Evolutionary conservation across 108 stramenopile genomes (phyloP).

Genomic region (Fragilaria radians): DNA sequence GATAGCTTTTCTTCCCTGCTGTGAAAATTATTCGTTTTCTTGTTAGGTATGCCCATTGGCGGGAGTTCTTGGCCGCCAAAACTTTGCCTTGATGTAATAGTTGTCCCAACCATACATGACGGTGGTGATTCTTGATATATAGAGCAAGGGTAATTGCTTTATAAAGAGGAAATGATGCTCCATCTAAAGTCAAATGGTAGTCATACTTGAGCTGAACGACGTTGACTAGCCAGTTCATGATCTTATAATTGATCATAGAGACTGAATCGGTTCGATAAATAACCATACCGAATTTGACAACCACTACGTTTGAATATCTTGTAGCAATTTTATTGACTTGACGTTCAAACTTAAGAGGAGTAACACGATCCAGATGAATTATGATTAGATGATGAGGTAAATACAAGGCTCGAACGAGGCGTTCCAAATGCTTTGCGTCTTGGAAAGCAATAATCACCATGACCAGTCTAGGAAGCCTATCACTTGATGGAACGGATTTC

Average conservation of each 20-base stretch:
- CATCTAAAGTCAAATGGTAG: slow-evolving; percentile 26
- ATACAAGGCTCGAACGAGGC: slow-evolving; percentile 22
- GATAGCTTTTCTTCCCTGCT: slow-evolving; percentile 1
- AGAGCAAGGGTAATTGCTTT: slow-evolving; percentile 15
- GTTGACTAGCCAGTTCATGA: slow-evolving; percentile 25
- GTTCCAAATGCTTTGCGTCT: slow-evolving; percentile 26
- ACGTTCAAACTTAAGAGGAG: slow-evolving; percentile 4
- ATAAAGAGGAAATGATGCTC: slow-evolving; percentile 27
- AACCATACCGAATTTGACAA: slow-evolving; percentile 34
- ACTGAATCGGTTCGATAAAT: slow-evolving; percentile 37
- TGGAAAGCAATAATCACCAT: slow-evolving; percentile 28
- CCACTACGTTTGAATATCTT: slow-evolving; percentile 16
- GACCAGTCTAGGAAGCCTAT: slow-evolving; percentile 11
- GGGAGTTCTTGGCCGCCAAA: slow-evolving; percentile 1
- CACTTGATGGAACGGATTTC: background rate
- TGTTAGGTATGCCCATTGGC: slow-evolving; percentile 7
- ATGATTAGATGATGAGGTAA: slow-evolving; percentile 32
- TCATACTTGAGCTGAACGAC: slow-evolving; percentile 23
- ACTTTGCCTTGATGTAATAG: slow-evolving; percentile 5
- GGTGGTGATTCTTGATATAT: slow-evolving; percentile 7
- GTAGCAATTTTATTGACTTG: slow-evolving; percentile 13
- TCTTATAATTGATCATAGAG: slow-evolving; percentile 18
- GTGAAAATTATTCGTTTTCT: slow-evolving; percentile 23
- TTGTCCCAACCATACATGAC: slow-evolving; percentile 33
- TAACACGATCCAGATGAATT: slow-evolving; percentile 28